These are phyloP conservation scores for Acacia acuminata DNA, from an alignment of 306 rosid species.

Conservation along the genomic window DNA sequence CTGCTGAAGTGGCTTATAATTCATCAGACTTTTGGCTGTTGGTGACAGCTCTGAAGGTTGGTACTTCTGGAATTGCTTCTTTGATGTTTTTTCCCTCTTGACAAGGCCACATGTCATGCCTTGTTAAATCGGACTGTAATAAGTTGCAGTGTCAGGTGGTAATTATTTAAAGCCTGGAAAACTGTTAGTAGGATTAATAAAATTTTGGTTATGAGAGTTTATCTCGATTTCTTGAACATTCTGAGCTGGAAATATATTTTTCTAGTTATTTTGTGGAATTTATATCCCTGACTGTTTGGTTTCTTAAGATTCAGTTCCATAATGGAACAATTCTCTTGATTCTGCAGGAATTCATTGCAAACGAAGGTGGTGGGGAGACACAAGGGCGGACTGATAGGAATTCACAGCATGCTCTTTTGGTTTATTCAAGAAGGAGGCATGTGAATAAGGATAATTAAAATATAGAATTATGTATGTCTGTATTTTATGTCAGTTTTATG, in stretches of 20 bases:
- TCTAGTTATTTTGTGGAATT: neutral
- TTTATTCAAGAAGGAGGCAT: too few relatives aligned
- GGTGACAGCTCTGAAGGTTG: constrained; percentile 94
- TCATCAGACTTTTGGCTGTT: constrained; percentile 95
- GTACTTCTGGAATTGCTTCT: too few relatives aligned
- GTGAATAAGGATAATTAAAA: too few relatives aligned
- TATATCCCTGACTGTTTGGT: neutral
- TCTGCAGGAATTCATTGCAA: constrained; percentile 79
- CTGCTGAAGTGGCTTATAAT: constrained; percentile 70
- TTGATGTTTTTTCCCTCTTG: constrained; percentile 20
- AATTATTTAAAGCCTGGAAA: constrained; percentile 13
- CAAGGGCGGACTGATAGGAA: too few relatives aligned
- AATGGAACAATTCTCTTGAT: constrained; percentile 22
- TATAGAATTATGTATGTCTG: too few relatives aligned
- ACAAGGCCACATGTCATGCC: neutral
- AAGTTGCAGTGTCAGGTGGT: constrained; percentile 5
- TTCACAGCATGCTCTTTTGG: too few relatives aligned
- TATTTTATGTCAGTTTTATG: too few relatives aligned
- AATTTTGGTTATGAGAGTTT: neutral
- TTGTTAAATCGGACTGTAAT: neutral
- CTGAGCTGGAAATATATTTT: neutral
- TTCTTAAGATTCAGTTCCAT: constrained; percentile 24
- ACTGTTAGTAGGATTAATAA: neutral
- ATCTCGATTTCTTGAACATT: neutral
- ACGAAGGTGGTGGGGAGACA: constrained; percentile 92